Evolutionary conservation across 352 stramenopile species (phyloP).

Genomic region (Labyrinthula sp.): DNA sequence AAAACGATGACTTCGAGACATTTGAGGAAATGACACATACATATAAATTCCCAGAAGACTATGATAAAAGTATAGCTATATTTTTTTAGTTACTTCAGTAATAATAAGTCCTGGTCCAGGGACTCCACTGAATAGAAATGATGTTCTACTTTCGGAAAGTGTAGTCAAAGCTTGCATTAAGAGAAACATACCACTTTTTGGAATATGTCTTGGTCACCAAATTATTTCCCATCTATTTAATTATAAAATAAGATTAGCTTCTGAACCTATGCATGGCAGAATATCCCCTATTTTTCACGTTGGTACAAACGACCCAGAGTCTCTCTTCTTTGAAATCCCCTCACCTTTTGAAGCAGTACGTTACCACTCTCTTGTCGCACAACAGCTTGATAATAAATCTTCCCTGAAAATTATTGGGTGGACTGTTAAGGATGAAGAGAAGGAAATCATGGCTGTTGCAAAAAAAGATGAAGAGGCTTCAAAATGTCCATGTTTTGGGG

Average conservation of each 20-base stretch:
- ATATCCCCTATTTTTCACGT: slow-evolving; percentile 52
- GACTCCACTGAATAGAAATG: slow-evolving; percentile 43
- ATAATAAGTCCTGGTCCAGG: slow-evolving; percentile 49
- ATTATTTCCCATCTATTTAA: slow-evolving; percentile 66
- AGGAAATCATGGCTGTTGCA: slow-evolving; percentile 62
- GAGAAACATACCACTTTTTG: slow-evolving; percentile 58
- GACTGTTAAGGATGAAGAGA: slow-evolving; percentile 40
- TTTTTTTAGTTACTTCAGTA: slow-evolving; percentile 41
- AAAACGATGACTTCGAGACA: slow-evolving; percentile 63
- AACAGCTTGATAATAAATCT: slow-evolving; percentile 35
- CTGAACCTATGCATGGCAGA: slow-evolving; percentile 72
- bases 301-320: slow-evolving; percentile 21
- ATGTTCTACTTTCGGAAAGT: slow-evolving; percentile 68
- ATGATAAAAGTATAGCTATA: slow-evolving; percentile 25
- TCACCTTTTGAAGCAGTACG: slow-evolving; percentile 67
- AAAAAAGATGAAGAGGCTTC: slow-evolving; percentile 37
- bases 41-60: too few species aligned
- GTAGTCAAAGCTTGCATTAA: slow-evolving; percentile 34
- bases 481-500: slow-evolving; percentile 63
- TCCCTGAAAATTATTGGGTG: slow-evolving; percentile 43
- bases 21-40: slow-evolving; percentile 45
- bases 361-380: slow-evolving; percentile 79
- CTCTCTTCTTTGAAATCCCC: slow-evolving; percentile 42
- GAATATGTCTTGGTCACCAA: slow-evolving; percentile 90
- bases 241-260: slow-evolving; percentile 48